Base-by-base conservation (phyloP, 2,329 filamentous ascomycete genomes). In the Paramyrothecium sp. region DNA sequence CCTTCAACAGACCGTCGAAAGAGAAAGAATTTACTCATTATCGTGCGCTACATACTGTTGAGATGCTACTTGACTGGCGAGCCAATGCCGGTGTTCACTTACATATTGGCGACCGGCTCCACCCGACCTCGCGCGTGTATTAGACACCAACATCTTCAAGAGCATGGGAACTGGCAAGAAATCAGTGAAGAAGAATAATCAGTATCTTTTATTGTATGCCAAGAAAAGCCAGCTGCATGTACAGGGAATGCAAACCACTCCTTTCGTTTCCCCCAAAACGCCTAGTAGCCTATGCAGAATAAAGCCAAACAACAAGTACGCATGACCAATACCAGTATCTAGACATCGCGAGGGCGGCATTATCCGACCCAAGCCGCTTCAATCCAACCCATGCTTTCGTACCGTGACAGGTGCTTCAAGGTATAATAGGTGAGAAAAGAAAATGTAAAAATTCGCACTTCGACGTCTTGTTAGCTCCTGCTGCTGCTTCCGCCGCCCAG, bases 401-500 rank as follows among this genome's bases (percentile, higher is more conserved):
- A 30, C 26, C 26, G 26, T 30, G 26, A 30, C 26, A 10, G 5
- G 26, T 30, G 26, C 26, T 30, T 10, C 26, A 30, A 30, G 26
- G 26, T 30, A 30, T 30, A 30, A 4, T 30, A 30, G 26, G 26
- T 51, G 46, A 46, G 41, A 10, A 20, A 4, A 20, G n/a, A 4
- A 20, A 20, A 48, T 22, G 46, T 20, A 30, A 30, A 30, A 30
- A 5, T 30, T 5, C 26, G 10, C n/a, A 50, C 47, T 16, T 23
- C 8, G 13, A 21, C 20, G 13, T 16, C 47, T 53, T 23, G 11
- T 44, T 44, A 44, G 38, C 38, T 16, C 38, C 38, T 44, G 38
- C 38, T 44, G 38, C 58, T 56, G 20, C 58, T 51, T 53, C 58
- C 34, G 38, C 58, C 61, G 13, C 64, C 62, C 38, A 69, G 61